A percentile compares a stretch with the other conserved stretches of the same genome.
Conservation (phyloP, 2,329 filamentous ascomycete genomes). For the Colletotrichum spaethianum region DNA sequence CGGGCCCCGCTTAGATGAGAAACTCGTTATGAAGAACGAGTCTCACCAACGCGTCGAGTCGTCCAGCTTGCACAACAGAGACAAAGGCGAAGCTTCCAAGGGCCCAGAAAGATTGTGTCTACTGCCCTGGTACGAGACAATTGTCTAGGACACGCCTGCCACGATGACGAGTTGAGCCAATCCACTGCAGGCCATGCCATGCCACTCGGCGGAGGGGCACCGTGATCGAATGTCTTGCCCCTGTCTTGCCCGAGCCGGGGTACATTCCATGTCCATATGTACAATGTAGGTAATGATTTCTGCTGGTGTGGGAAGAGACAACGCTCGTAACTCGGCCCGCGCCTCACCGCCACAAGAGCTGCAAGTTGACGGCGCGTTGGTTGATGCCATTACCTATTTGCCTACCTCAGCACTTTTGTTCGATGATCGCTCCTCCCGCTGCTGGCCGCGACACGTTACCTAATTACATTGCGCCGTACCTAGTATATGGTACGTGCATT, state of each 20-base stretch:
- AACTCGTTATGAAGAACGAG: not conserved
- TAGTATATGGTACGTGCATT: too few species aligned
- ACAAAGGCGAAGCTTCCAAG: not conserved
- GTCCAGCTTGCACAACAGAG: not conserved
- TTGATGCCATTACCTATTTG: not conserved
- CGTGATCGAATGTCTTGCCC: slow-evolving; percentile 5
- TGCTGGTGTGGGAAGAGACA: not conserved
- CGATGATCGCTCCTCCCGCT: too few species aligned
- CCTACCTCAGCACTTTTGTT: slow-evolving; percentile 28
- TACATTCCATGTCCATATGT: too few species aligned
- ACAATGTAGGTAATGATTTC: fast-evolving
- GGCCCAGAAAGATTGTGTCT: not conserved
- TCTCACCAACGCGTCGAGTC: not conserved
- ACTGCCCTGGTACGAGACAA: not conserved
- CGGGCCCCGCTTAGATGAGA: not conserved
- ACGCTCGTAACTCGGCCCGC: not conserved
- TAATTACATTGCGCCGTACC: too few species aligned
- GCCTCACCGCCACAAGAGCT: slow-evolving; percentile 21
- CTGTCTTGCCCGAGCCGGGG: not conserved
- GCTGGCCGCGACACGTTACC: too few species aligned
- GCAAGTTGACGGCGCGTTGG: not conserved
- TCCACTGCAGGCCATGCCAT: not conserved
- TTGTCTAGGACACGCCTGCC: not conserved
- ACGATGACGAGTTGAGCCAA: not conserved
- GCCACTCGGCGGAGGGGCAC: not conserved